Conservation (phyloP, 257 asterid species). For the Ilex asprella region DNA sequence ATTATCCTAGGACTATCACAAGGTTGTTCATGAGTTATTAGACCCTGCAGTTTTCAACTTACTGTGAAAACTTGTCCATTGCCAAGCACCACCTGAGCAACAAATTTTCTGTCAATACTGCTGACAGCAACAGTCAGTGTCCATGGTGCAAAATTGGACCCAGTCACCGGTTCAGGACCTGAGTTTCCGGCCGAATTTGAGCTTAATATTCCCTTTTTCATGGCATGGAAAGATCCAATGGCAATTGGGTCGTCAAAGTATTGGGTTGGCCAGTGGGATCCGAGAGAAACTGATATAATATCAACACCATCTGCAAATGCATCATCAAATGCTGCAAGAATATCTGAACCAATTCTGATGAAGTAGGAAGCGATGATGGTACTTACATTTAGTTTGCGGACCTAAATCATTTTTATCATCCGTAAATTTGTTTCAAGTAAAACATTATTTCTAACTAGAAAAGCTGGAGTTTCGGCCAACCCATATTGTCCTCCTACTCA, state of each 20-base stretch:
- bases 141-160: not conserved
- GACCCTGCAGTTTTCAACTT: not conserved
- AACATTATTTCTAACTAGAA: too few relatives aligned
- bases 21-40: too few relatives aligned
- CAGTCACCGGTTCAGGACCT: not conserved
- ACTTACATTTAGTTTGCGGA: too few relatives aligned
- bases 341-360: not conserved
- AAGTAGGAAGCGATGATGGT: too few relatives aligned
- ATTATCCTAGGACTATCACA: too few relatives aligned
- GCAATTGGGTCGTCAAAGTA: not conserved
- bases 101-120: not conserved
- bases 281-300: slow-evolving; percentile 1
- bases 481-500: too few relatives aligned
- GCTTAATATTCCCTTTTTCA: not conserved
- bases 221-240: slow-evolving; percentile 3
- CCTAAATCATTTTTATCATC: too few relatives aligned
- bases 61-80: slow-evolving; percentile 5
- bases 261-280: not conserved
- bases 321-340: slow-evolving; percentile 1
- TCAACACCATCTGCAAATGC: not conserved
- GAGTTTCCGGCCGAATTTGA: slow-evolving; percentile 1
- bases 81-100: not conserved
- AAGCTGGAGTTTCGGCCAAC: too few relatives aligned
- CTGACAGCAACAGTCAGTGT: slow-evolving; percentile 1
- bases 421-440: too few relatives aligned